phyloP scores from a whole-genome alignment of 2,329 filamentous ascomycete genomes.

The Botrytis medusae region DNA sequence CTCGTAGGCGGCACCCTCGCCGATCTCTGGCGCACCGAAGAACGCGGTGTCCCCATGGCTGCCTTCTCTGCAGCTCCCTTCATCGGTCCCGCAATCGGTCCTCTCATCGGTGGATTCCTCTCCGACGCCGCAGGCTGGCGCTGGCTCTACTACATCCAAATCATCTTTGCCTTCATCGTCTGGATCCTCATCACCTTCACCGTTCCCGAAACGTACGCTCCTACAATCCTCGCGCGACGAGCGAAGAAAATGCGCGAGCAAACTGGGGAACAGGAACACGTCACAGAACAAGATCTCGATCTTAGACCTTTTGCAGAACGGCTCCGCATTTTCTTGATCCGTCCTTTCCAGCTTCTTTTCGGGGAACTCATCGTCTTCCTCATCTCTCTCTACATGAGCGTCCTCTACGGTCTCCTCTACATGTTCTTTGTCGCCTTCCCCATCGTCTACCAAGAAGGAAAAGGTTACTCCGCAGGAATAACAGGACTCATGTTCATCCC shows the following conservation, averaged over 20 bases:
- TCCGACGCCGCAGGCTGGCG: conserved; percentile 71
- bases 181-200: conserved; percentile 81
- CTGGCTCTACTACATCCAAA: conserved; percentile 85
- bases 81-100: conserved; percentile 75
- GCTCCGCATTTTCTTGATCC: conserved; percentile 71
- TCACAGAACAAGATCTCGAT: conserved; percentile 81
- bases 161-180: conserved; percentile 69
- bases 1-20: conserved; percentile 79
- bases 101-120: conserved; percentile 75
- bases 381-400: conserved; percentile 77
- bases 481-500: conserved; percentile 89
- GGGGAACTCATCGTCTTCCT: conserved; percentile 81
- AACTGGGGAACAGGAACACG: conserved; percentile 65
- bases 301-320: conserved; percentile 66
- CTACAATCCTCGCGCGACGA: conserved; percentile 68
- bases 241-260: conserved; percentile 70
- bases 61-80: conserved; percentile 82
- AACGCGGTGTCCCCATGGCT: conserved; percentile 84
- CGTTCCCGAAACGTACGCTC: conserved; percentile 87
- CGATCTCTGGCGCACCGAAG: conserved; percentile 81
- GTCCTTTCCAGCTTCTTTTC: conserved; percentile 84
- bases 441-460: conserved; percentile 70
- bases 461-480: conserved; percentile 70
- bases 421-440: conserved; percentile 55
- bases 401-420: conserved; percentile 61